Base-by-base conservation (phyloP, 2,329 filamentous ascomycete species). In the Penicillium sp. region DNA sequence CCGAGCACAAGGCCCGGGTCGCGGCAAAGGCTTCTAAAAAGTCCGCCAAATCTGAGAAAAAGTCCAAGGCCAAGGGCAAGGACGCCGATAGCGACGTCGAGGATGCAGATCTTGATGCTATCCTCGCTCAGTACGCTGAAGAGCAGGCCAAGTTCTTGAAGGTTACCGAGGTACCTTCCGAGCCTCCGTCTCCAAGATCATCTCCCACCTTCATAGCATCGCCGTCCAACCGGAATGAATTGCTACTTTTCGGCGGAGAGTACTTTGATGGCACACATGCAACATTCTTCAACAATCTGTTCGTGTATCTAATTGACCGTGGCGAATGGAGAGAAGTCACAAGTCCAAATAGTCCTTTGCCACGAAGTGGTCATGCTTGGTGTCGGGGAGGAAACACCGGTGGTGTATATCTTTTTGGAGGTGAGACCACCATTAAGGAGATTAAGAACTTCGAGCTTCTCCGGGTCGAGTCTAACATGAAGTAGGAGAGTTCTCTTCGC, bases 141-240 rank as follows among this genome's bases (percentile, higher is more conserved):
- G 88, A 91, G 73, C 94, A 99, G 76, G 93, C 95, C 67, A 88
- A 89, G 66, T 96, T 95, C 68, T 83, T 94, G 65, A 96, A 96
- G 74, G 85, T 99, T 65, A 96, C 93, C 4, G 94, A 99, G 76
- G 81, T 83, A 2, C 77, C 86, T 23, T 83, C 81, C 41, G 82
- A 77, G 2, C 88, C 92, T 16, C 94, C 94, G 1, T 84, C 85
- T 49, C 83, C 91, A 21, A 85, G 94, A 47, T 85, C 88, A 21
- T 93, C 91, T 6, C 84, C 90, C 7, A 90, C 89, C 0, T 76
- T 99, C 53, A 81, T 96, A 61, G 90, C 90, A 18, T 93, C 88
- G 36, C 94, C 94, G 1, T 84, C 87, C 29, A 93, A 95, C 74
- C 84, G 82, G 64, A 95, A 94, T 72, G 91, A 95, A 70, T 76